Evolutionary conservation across 1,284 basidiomycete species (phyloP).

Genomic region (Boletellus deceptivus): DNA sequence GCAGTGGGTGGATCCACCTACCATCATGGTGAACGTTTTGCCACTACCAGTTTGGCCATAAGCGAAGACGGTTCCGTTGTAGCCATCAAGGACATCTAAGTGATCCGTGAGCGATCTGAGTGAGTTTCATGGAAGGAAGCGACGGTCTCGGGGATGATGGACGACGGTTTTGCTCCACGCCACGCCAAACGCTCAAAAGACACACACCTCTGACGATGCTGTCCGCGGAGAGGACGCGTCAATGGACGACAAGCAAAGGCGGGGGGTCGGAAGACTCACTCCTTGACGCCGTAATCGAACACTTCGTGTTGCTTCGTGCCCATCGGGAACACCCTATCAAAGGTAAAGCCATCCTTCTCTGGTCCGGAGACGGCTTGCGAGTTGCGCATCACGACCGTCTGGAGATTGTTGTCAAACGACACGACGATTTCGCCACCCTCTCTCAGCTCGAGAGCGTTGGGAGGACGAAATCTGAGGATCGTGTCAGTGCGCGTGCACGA

Average conservation of each 20-base stretch:
- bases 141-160: constrained; percentile 6
- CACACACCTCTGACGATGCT: constrained; percentile 77
- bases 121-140: constrained; percentile 3
- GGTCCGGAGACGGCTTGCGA: constrained; percentile 66
- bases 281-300: constrained; percentile 98
- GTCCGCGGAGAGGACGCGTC: constrained; percentile 15
- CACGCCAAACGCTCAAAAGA: constrained; percentile 2
- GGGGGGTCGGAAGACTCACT: constrained; percentile 53
- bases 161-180: neutral
- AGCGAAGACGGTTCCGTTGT: constrained; percentile 98
- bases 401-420: constrained; percentile 82
- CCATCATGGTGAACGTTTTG: constrained; percentile 99
- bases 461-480: constrained; percentile 82
- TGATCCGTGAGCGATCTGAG: constrained; percentile 18
- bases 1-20: constrained; percentile 33
- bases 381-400: constrained; percentile 80
- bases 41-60: constrained; percentile 99
- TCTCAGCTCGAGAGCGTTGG: constrained; percentile 88
- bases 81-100: constrained; percentile 95
- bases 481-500: neutral
- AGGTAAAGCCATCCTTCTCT: constrained; percentile 93
- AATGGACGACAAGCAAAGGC: constrained; percentile 12
- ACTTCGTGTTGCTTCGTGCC: constrained; percentile 90
- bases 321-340: constrained; percentile 96
- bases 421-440: constrained; percentile 93